These are phyloP conservation scores for Penicillium cataractarum DNA, from an alignment of 495 filamentous ascomycete species.

Conservation along the genomic window DNA sequence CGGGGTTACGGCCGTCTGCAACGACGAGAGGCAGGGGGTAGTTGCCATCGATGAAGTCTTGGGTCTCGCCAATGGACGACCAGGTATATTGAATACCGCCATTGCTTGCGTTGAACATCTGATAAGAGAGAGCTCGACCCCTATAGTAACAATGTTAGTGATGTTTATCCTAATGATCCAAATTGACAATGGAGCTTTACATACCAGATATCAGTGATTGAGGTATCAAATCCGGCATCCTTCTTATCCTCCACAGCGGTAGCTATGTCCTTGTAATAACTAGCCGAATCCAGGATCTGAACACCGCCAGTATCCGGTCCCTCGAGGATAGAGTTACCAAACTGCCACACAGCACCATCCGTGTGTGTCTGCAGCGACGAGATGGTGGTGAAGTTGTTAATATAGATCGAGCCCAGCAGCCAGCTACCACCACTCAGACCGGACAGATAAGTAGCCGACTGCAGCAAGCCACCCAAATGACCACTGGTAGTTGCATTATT, in stretches of 20 bases:
- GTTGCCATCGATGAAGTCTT: conserved; percentile 68
- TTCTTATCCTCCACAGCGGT: conserved; percentile 66
- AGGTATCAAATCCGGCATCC: conserved; percentile 71
- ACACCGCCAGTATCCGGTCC: conserved; percentile 60
- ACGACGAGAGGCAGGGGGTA: conserved; percentile 85
- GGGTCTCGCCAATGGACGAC: conserved; percentile 76
- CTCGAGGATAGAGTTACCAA: conserved; percentile 75
- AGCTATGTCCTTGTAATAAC: conserved; percentile 70
- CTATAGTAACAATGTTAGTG: conserved; percentile 26
- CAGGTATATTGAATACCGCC: conserved; percentile 84
- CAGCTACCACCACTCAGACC: conserved; percentile 88
- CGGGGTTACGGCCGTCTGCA: conserved; percentile 71
- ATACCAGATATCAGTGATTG: conserved; percentile 87
- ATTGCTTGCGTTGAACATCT: conserved; percentile 76
- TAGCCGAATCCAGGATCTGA: conserved; percentile 52
- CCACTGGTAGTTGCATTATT: conserved; percentile 64
- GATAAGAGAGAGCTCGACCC: conserved; percentile 76
- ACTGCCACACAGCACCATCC: conserved; percentile 67
- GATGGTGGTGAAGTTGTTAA: conserved; percentile 89
- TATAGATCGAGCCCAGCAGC: conserved; percentile 82
- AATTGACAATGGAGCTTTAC: not conserved
- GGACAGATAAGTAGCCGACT: conserved; percentile 81
- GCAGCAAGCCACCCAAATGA: conserved; percentile 82
- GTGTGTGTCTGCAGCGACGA: conserved; percentile 51
- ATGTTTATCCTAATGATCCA: not conserved